Base-by-base conservation (phyloP, 2,329 filamentous ascomycete genomes). In the Calonectria hawksworthii region DNA sequence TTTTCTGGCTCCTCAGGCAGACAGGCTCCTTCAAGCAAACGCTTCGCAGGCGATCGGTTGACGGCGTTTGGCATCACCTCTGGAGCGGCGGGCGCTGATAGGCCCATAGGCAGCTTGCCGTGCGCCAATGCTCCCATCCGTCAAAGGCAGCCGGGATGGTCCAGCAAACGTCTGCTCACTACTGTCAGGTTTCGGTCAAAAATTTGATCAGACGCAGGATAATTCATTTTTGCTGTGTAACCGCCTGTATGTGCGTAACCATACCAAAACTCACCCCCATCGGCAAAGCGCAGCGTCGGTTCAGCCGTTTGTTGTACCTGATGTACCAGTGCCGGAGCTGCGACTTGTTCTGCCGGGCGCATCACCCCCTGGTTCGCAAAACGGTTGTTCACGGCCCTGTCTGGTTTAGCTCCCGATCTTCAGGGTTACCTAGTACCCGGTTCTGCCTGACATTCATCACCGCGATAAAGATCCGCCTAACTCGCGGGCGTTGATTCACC, bases 351-450 rank as follows among this genome's bases (percentile, higher is more conserved):
- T 23, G 34, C 23, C n/a, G 56, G n/a, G 21, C 36, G 38, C n/a
- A 21, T 28, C 23, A 30, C 30, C 23, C 23, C 18, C 54, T 21
- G 21, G 21, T 23, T n/a, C 16, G n/a, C 13, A 61, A 61, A 63
- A 63, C n/a, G 23, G 21, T 63, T 34, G 28, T 34, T 34, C 28
- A 32, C 14, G 18, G 14, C 56, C 18, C 34, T 2, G 34, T 38
- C 56, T 36, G 30, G 56, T 38, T 38, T 63, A 41, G 56, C 23
- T 63, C 56, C 56, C 56, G 56, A 16, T 63, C 8, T 28, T 41
- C 56, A 36, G 8, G 18, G 52, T 63, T 63, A 63, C 56, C 56
- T 36, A 63, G 56, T 63, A 63, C 56, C 56, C 56, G 56, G 56
- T 63, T 63, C 36, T 38, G 34, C 16, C n/a, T 41, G 14, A 16